These are phyloP conservation scores for Collybia mongolica DNA, from an alignment of 768 basidiomycete genomes.

Conservation along the genomic window DNA sequence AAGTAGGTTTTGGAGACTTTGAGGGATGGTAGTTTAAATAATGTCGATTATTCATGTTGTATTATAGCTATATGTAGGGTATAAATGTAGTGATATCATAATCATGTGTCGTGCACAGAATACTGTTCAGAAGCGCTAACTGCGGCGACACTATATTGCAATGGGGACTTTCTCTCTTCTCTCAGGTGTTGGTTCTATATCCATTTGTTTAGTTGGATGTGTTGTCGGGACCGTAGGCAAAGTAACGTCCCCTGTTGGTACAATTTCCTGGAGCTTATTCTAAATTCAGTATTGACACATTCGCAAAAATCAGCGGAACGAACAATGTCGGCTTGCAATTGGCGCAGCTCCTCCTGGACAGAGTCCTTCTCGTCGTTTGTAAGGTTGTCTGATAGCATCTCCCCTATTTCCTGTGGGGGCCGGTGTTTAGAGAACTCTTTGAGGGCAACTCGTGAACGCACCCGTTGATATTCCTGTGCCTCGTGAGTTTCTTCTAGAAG, in stretches of 20 bases:
- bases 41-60: conserved; percentile 6
- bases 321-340: conserved; percentile 66
- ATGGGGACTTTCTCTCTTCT: conserved; percentile 29
- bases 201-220: not conserved
- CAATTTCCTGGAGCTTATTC: conserved; percentile 28
- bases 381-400: conserved; percentile 79
- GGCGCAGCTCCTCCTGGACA: conserved; percentile 79
- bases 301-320: conserved; percentile 19
- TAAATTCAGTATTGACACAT: conserved; percentile 3
- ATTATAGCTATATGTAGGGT: conserved; percentile 5
- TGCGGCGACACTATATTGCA: conserved; percentile 20
- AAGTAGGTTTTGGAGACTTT: conserved; percentile 89
- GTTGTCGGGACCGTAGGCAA: conserved; percentile 57
- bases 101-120: not conserved
- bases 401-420: conserved; percentile 84
- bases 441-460: conserved; percentile 25
- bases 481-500: conserved; percentile 91
- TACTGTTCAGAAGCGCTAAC: no score
- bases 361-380: conserved; percentile 91
- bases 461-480: conserved; percentile 88
- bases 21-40: conserved; percentile 69
- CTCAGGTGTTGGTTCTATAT: not conserved
- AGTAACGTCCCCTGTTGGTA: conserved; percentile 26
- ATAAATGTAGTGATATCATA: conserved; percentile 1
- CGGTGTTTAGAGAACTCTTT: not conserved